Evolutionary conservation across 2,329 filamentous ascomycete species (phyloP).

Genomic region (Zalaria sp.): DNA sequence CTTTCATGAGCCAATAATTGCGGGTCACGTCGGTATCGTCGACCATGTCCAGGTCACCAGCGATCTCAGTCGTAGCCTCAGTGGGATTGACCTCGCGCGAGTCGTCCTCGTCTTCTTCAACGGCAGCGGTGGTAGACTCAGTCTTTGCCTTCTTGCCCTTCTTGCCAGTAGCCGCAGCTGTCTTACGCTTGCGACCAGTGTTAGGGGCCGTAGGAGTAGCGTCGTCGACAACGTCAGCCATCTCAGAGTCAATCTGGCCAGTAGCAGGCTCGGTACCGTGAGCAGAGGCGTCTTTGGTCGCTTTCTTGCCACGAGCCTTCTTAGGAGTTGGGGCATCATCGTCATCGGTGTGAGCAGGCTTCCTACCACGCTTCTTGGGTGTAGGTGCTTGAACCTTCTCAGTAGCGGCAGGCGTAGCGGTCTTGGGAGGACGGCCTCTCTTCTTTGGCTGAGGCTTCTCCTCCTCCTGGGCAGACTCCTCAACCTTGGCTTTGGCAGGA

Average conservation of each 20-base stretch:
- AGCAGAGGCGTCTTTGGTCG: background rate
- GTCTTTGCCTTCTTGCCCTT: constrained; percentile 1
- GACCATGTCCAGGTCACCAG: background rate
- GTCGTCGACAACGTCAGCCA: constrained; percentile 14
- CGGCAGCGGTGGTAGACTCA: background rate
- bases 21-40: constrained; percentile 6
- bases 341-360: constrained; percentile 4
- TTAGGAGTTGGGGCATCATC: constrained; percentile 3
- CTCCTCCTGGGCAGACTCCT: constrained; percentile 2
- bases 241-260: constrained; percentile 14
- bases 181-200: constrained; percentile 1
- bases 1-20: constrained; percentile 36
- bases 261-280: background rate
- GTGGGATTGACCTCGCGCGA: constrained; percentile 1
- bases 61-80: constrained; percentile 1
- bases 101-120: constrained; percentile 1
- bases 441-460: constrained; percentile 13
- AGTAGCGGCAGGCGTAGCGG: constrained; percentile 6
- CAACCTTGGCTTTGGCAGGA: constrained; percentile 3
- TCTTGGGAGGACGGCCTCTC: constrained; percentile 12
- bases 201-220: constrained; percentile 5
- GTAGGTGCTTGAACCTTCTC: constrained; percentile 9
- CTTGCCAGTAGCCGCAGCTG: constrained; percentile 9
- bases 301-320: constrained; percentile 3
- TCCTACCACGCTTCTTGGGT: constrained; percentile 14